These are phyloP conservation scores for Pecoramyces ruminantium DNA, from an alignment of 192 early-diverging fungal genomes.

Conservation along the genomic window DNA sequence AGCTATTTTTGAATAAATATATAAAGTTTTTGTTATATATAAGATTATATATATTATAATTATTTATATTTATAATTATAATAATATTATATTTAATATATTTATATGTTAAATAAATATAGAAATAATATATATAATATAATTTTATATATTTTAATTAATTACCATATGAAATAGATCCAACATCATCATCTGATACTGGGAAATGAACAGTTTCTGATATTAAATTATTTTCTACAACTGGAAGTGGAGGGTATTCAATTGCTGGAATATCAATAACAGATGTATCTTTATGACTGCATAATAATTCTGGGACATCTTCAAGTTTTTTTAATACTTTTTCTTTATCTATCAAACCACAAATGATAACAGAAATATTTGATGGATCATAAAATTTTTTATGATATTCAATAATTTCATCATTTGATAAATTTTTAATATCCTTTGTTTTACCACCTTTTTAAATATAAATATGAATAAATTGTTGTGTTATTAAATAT, in stretches of 20 bases:
- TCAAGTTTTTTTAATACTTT: conserved; percentile 14
- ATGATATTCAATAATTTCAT: conserved; percentile 63
- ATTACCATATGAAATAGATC: conserved; percentile 30
- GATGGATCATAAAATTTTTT: conserved; percentile 49
- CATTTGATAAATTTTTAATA: conserved; percentile 51
- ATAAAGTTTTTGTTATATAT: neutral
- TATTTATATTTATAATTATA: neutral
- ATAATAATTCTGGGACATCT: conserved; percentile 32
- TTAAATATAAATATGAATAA: too few species aligned
- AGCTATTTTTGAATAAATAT: conserved; percentile 1
- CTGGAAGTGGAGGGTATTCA: neutral
- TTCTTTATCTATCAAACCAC: conserved; percentile 22
- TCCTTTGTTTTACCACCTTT: conserved; percentile 40
- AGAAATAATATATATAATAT: too few species aligned
- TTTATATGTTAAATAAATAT: too few species aligned
- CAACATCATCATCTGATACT: conserved; percentile 39
- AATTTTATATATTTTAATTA: too few species aligned
- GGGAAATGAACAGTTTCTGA: conserved; percentile 38
- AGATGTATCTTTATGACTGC: conserved; percentile 11
- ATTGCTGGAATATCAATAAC: neutral
- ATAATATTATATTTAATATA: too few species aligned
- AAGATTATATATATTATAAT: too few species aligned
- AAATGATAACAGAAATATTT: conserved; percentile 50
- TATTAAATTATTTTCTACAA: conserved; percentile 9
- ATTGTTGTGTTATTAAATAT: too few species aligned